phyloP scores from a whole-genome alignment of 495 filamentous ascomycete species.

The Aspergillus cristatus region DNA sequence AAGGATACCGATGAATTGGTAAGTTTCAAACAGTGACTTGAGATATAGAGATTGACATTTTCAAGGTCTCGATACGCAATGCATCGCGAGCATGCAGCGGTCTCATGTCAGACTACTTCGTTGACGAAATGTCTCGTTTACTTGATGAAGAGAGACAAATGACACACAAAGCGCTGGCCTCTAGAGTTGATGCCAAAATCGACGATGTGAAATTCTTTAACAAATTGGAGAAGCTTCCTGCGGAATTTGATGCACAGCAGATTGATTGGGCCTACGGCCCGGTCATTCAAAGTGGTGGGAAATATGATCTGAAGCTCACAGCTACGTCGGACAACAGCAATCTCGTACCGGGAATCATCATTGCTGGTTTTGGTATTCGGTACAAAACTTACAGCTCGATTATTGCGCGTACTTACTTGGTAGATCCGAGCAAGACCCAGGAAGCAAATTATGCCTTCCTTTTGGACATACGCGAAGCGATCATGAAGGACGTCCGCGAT shows the following conservation, averaged over 20 bases:
- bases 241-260: constrained; percentile 80
- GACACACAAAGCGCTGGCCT: constrained; percentile 72
- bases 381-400: constrained; percentile 92
- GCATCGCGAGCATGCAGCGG: constrained; percentile 88
- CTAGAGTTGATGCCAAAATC: constrained; percentile 81
- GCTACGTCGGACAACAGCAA: constrained; percentile 68
- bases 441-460: constrained; percentile 93
- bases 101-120: constrained; percentile 85
- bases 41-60: constrained; percentile 1
- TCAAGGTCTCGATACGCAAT: constrained; percentile 75
- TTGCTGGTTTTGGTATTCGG: constrained; percentile 80
- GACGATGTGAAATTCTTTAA: constrained; percentile 91
- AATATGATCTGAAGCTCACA: constrained; percentile 78
- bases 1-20: constrained; percentile 93
- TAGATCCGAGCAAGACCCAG: constrained; percentile 91
- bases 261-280: constrained; percentile 91
- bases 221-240: constrained; percentile 67
- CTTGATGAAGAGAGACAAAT: constrained; percentile 95
- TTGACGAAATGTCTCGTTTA: constrained; percentile 93
- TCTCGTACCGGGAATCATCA: constrained; percentile 87
- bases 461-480: constrained; percentile 68
- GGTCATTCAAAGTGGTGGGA: constrained; percentile 90
- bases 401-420: constrained; percentile 86
- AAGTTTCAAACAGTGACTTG: constrained; percentile 11
- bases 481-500: constrained; percentile 85